Percentiles rank a stretch among this genome's conserved stretches.
Conservation (phyloP, 2,329 filamentous ascomycete genomes). For the Pseudogymnoascus sp. region DNA sequence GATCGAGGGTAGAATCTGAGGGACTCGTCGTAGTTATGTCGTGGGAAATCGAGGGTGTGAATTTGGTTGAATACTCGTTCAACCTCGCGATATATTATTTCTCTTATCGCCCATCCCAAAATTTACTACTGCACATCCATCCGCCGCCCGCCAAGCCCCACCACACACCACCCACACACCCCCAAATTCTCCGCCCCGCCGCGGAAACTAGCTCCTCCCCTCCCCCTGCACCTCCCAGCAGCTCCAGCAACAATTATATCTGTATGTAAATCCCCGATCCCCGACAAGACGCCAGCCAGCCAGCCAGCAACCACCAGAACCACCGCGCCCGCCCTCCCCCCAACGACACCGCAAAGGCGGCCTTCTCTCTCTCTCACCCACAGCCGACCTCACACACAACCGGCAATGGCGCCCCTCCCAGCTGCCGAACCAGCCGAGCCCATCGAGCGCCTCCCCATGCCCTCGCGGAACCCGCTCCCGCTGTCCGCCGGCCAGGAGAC, state of each 20-base stretch:
- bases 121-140: not conserved
- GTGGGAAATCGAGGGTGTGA: not conserved
- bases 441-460: conserved; percentile 31
- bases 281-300: not conserved
- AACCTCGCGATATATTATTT: conserved; percentile 7
- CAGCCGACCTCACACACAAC: conserved; percentile 4
- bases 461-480: conserved; percentile 70
- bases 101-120: conserved; percentile 4
- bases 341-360: not conserved
- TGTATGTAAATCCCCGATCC: not conserved
- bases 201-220: not conserved
- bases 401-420: conserved; percentile 23
- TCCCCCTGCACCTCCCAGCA: not conserved
- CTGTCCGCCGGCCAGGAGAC: conserved; percentile 74
- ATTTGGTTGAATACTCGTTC: not conserved
- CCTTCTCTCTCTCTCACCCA: not conserved
- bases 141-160: not conserved
- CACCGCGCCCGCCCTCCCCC: not conserved
- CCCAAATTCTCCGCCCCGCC: conserved; percentile 4
- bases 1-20: no score
- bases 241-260: not conserved
- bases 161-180: not conserved
- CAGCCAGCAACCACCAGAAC: not conserved
- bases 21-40: no score
- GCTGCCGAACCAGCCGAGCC: conserved; percentile 17